Evolutionary conservation across 805 yeast species (phyloP).

Genomic region (Yarrowia porcina): DNA sequence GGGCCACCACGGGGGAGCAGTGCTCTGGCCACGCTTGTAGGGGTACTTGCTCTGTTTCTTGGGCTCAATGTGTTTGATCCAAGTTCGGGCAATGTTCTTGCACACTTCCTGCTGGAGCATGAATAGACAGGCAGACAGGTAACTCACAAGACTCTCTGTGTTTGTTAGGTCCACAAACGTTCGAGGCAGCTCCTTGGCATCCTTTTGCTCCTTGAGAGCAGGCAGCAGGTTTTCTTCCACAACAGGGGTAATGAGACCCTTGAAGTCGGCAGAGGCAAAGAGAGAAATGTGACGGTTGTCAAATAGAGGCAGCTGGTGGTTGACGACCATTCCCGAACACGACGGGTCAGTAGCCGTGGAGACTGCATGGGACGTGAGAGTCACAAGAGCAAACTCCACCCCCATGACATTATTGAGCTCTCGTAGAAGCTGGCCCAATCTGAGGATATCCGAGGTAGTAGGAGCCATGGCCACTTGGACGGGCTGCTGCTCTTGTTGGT

Average conservation of each 20-base stretch:
- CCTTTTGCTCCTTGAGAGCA: background rate
- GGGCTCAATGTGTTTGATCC: conserved; percentile 68
- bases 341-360: background rate
- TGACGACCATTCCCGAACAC: background rate
- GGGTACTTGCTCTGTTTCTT: conserved; percentile 61
- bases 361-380: background rate
- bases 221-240: background rate
- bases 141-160: background rate
- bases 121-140: background rate
- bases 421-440: too few species aligned
- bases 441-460: too few species aligned
- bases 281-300: background rate
- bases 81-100: conserved; percentile 58
- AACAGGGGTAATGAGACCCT: background rate
- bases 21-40: conserved; percentile 49
- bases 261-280: background rate
- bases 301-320: background rate
- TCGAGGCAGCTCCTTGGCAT: conserved; percentile 4
- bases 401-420: background rate
- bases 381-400: background rate
- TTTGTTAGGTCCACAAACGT: background rate
- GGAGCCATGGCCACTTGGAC: too few species aligned
- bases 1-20: conserved; percentile 76
- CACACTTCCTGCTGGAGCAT: conserved; percentile 49
- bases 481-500: too few species aligned